A percentile compares a stretch with the other conserved stretches of the same genome.
These are phyloP conservation scores for Zasmidium angulare DNA, from an alignment of 2,329 filamentous ascomycete species.

Conservation along the genomic window DNA sequence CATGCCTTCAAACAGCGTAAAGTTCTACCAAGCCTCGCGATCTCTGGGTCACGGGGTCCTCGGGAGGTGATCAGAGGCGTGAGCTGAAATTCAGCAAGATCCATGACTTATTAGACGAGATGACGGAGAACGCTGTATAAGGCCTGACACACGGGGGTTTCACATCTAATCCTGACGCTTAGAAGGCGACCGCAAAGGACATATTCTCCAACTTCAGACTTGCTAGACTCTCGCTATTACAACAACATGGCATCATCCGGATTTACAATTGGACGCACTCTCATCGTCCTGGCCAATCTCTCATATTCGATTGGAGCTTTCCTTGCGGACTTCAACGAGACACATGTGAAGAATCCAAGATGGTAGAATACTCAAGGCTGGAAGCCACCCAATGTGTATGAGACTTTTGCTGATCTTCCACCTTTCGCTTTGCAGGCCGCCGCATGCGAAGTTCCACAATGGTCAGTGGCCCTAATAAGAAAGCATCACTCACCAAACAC, in stretches of 20 bases:
- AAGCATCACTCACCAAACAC: not conserved
- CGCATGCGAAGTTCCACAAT: slow-evolving; percentile 55
- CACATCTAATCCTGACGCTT: not conserved
- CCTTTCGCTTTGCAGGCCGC: no score
- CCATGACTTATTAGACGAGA: no score
- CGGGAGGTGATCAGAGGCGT: no score
- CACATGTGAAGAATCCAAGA: slow-evolving; percentile 49
- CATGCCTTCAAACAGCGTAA: no score
- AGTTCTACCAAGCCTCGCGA: no score
- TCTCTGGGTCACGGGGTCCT: no score
- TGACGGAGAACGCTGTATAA: no score
- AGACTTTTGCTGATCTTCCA: no score
- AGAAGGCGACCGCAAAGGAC: not conserved
- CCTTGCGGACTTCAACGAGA: slow-evolving; percentile 38
- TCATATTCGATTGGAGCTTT: slow-evolving; percentile 36
- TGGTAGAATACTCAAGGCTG: no score
- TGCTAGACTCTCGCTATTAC: not conserved
- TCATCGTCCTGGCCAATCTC: slow-evolving; percentile 35
- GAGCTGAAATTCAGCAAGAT: no score
- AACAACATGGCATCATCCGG: slow-evolving; percentile 11
- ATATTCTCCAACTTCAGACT: not conserved
- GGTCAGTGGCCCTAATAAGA: slow-evolving; percentile 24
- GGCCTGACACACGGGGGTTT: no score
- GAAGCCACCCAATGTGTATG: no score
- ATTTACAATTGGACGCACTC: slow-evolving; percentile 29